phyloP scores from a whole-genome alignment of 2,329 filamentous ascomycete genomes.

The Fonsecaea multimorphosa region DNA sequence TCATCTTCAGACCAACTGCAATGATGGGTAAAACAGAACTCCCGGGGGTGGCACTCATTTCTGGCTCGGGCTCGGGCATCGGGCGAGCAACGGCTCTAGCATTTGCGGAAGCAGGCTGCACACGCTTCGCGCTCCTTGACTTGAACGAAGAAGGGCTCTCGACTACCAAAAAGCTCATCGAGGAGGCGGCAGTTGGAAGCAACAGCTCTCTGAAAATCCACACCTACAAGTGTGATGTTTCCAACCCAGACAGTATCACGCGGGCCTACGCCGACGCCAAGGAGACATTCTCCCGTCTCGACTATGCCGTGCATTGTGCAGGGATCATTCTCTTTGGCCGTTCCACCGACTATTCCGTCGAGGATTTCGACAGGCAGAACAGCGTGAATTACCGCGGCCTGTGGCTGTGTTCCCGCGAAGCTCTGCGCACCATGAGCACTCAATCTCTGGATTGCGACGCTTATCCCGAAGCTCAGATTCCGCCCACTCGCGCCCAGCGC shows the following conservation, averaged over 20 bases:
- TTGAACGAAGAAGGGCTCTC: slow-evolving; percentile 23
- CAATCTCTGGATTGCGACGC: slow-evolving; percentile 49
- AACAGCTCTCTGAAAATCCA: slow-evolving; percentile 46
- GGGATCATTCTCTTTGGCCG: slow-evolving; percentile 54
- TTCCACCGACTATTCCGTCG: slow-evolving; percentile 55
- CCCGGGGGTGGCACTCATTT: slow-evolving; percentile 26
- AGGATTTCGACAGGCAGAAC: slow-evolving; percentile 61
- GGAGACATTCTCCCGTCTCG: slow-evolving; percentile 54
- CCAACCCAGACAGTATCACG: slow-evolving; percentile 54
- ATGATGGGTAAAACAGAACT: slow-evolving; percentile 26
- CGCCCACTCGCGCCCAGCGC: slow-evolving; percentile 45
- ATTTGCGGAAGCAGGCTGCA: slow-evolving; percentile 76
- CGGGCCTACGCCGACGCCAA: slow-evolving; percentile 46
- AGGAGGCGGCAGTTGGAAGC: slow-evolving; percentile 40
- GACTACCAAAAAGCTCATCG: slow-evolving; percentile 21
- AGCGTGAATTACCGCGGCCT: slow-evolving; percentile 62
- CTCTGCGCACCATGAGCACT: slow-evolving; percentile 52
- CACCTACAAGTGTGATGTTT: slow-evolving; percentile 50
- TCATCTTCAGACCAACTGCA: neutral
- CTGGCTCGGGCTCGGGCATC: slow-evolving; percentile 70
- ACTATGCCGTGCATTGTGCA: slow-evolving; percentile 64
- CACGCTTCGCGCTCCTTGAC: slow-evolving; percentile 24
- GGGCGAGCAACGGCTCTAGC: slow-evolving; percentile 82
- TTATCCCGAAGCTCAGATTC: slow-evolving; percentile 45
- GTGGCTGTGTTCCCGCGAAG: slow-evolving; percentile 56